These are phyloP conservation scores for Lodderomyces metapsilosis DNA, from an alignment of 1,139 yeast genomes.

Conservation along the genomic window DNA sequence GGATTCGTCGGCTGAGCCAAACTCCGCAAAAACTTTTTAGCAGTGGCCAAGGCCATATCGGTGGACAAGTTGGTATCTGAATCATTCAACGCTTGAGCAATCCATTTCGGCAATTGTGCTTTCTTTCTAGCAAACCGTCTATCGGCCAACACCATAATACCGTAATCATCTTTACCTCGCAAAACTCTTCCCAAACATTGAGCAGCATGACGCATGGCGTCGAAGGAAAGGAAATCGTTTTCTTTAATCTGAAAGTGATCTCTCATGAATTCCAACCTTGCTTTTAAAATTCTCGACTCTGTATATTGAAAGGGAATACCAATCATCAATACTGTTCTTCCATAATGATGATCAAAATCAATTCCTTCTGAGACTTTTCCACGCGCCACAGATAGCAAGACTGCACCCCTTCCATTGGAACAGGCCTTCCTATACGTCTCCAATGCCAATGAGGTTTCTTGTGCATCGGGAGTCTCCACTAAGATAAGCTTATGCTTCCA, in stretches of 20 bases:
- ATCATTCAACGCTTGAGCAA: constrained; percentile 86
- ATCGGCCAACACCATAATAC: constrained; percentile 97
- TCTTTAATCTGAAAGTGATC: constrained; percentile 92
- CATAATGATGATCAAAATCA: constrained; percentile 98
- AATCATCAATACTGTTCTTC: constrained; percentile 95
- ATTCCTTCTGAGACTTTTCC: constrained; percentile 98
- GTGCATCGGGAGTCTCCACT: constrained; percentile 99
- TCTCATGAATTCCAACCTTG: constrained; percentile 87
- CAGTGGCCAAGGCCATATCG: constrained; percentile 95
- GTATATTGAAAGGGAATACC: constrained; percentile 99
- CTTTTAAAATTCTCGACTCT: constrained; percentile 91
- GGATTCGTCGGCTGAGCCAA: constrained; percentile 94
- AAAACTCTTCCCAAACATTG: constrained; percentile 96
- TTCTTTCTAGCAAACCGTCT: constrained; percentile 86
- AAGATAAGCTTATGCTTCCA: constrained; percentile 94
- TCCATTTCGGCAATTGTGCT: constrained; percentile 93
- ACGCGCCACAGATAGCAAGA: constrained; percentile 93
- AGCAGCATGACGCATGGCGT: constrained; percentile 99
- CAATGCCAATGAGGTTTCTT: constrained; percentile 91
- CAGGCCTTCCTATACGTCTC: constrained; percentile 97
- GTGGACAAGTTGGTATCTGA: constrained; percentile 91
- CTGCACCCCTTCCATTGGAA: constrained; percentile 96
- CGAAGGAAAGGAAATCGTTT: constrained; percentile 92
- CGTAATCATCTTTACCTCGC: constrained; percentile 97
- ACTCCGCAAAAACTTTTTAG: constrained; percentile 85